These are phyloP conservation scores for Sparassis latifolia DNA, from an alignment of 1,284 basidiomycete genomes.

Conservation along the genomic window DNA sequence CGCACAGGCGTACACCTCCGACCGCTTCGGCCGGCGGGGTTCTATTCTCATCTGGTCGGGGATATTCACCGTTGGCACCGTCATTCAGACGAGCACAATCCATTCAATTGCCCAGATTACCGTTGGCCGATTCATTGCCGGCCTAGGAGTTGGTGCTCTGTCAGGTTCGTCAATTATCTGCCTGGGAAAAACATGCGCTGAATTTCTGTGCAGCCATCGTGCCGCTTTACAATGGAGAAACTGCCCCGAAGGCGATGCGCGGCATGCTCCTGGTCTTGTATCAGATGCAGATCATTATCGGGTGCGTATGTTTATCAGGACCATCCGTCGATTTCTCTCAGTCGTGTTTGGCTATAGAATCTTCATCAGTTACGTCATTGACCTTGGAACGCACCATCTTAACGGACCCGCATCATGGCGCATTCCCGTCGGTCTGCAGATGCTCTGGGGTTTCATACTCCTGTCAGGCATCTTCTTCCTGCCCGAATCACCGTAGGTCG, in stretches of 20 bases:
- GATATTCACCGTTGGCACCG: conserved; percentile 67
- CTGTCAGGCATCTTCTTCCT: conserved; percentile 69
- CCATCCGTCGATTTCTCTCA: neutral
- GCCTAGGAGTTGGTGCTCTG: conserved; percentile 70
- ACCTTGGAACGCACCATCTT: conserved; percentile 61
- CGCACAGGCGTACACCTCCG: conserved; percentile 70
- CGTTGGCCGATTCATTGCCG: conserved; percentile 64
- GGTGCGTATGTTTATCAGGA: conserved; percentile 34
- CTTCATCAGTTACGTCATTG: conserved; percentile 67
- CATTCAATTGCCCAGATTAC: conserved; percentile 61
- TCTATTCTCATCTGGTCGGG: conserved; percentile 73
- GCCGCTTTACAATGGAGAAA: conserved; percentile 78
- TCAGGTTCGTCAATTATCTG: conserved; percentile 38
- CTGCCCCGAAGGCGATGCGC: conserved; percentile 69
- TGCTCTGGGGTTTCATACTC: conserved; percentile 61
- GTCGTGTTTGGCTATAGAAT: conserved; percentile 34
- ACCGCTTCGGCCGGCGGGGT: conserved; percentile 62
- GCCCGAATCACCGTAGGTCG: conserved; percentile 68
- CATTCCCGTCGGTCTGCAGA: conserved; percentile 61
- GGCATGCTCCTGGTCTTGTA: conserved; percentile 72
- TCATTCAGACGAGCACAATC: conserved; percentile 63
- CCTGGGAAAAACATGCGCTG: neutral
- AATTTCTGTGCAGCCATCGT: conserved; percentile 51
- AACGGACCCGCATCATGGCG: conserved; percentile 63
- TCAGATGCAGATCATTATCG: conserved; percentile 69